Conservation (phyloP, 2,329 filamentous ascomycete species). For the Trichoderma aggressivum region DNA sequence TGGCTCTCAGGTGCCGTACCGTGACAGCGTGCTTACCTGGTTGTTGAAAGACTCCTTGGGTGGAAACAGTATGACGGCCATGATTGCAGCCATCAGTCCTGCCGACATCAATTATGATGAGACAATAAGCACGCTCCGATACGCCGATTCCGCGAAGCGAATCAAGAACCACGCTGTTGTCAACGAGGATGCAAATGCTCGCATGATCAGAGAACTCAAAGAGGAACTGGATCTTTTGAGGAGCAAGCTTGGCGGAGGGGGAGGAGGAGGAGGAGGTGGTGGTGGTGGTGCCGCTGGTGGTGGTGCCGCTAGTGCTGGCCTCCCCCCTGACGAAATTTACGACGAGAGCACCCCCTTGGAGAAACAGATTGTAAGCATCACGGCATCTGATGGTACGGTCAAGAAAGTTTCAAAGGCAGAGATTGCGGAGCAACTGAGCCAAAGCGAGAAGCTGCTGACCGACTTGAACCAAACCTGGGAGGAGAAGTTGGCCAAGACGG, state of each 20-base stretch:
- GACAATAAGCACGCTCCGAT: constrained; percentile 89
- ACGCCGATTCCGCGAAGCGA: constrained; percentile 95
- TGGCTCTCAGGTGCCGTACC: constrained; percentile 80
- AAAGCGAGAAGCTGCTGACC: constrained; percentile 92
- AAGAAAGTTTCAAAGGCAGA: constrained; percentile 98
- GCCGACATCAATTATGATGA: constrained; percentile 99
- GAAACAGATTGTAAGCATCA: constrained; percentile 94
- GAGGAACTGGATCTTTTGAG: constrained; percentile 85
- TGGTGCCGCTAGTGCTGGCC: constrained; percentile 41
- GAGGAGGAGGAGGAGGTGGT: constrained; percentile 41
- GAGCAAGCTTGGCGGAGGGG: constrained; percentile 68
- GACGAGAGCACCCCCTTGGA: constrained; percentile 89
- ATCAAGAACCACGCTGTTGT: constrained; percentile 99
- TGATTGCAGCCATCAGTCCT: constrained; percentile 98
- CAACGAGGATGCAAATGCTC: constrained; percentile 97
- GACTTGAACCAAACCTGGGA: constrained; percentile 99
- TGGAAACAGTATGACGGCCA: constrained; percentile 98
- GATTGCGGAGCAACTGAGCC: constrained; percentile 92
- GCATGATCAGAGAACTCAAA: constrained; percentile 97
- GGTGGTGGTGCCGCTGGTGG: too few relatives aligned
- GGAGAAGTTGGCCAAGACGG: constrained; percentile 89
- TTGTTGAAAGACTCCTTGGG: constrained; percentile 93
- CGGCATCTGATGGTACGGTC: constrained; percentile 74
- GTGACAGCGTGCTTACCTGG: constrained; percentile 96
- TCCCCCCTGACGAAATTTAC: constrained; percentile 75